A percentile compares a stretch with the other conserved stretches of the same genome.
These are phyloP conservation scores for Glycine tomentella DNA, from an alignment of 306 rosid genomes.

Conservation along the genomic window DNA sequence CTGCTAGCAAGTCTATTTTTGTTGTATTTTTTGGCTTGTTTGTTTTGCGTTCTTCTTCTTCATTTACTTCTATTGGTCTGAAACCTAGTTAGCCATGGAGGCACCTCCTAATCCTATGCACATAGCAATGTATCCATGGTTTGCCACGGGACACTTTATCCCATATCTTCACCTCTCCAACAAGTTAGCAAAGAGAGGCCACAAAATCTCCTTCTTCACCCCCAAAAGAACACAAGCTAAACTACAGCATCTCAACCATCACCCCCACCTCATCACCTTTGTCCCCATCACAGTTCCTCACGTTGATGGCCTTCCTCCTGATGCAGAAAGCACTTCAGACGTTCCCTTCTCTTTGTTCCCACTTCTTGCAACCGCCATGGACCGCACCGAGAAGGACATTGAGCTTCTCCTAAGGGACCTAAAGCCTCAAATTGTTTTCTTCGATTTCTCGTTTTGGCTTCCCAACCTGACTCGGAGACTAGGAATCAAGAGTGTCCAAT, in stretches of 20 bases:
- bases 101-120: not conserved
- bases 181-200: constrained; percentile 49
- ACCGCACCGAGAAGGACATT: constrained; percentile 35
- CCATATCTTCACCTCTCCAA: constrained; percentile 52
- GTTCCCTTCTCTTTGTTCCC: constrained; percentile 13
- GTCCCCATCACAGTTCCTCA: constrained; percentile 44
- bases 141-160: constrained; percentile 52
- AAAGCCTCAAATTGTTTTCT: constrained; percentile 48
- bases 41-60: too few relatives aligned
- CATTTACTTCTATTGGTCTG: too few relatives aligned
- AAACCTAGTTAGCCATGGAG: constrained; percentile 36
- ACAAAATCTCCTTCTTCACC: constrained; percentile 47
- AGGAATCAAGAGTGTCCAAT: constrained; percentile 41
- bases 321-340: constrained; percentile 49
- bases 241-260: constrained; percentile 34
- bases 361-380: constrained; percentile 46
- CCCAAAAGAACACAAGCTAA: constrained; percentile 41
- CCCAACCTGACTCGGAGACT: constrained; percentile 37
- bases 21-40: too few relatives aligned
- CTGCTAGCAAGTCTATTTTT: too few relatives aligned
- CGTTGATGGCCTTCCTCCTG: constrained; percentile 47
- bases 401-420: constrained; percentile 27
- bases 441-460: constrained; percentile 46
- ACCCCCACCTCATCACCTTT: constrained; percentile 44
- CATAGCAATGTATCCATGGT: constrained; percentile 55